These are phyloP conservation scores for Tanacetum coccineum DNA, from an alignment of 129 eudicot species.

Conservation along the genomic window DNA sequence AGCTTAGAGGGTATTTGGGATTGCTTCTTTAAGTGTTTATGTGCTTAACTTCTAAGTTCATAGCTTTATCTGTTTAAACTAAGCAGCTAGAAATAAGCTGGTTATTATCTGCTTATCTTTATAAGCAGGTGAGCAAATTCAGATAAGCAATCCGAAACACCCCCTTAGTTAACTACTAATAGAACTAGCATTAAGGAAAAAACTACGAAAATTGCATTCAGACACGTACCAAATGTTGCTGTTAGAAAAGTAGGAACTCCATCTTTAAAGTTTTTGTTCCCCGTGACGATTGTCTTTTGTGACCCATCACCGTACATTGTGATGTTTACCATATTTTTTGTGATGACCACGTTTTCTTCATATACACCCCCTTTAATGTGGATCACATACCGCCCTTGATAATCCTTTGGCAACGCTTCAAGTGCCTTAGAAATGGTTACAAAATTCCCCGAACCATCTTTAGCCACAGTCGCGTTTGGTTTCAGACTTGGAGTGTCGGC, in stretches of 20 bases:
- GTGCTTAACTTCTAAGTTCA: too few relatives aligned
- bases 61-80: slow-evolving; percentile 1
- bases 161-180: too few relatives aligned
- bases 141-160: too few relatives aligned
- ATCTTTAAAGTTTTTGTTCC: slow-evolving; percentile 61
- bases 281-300: slow-evolving; percentile 60
- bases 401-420: slow-evolving; percentile 38
- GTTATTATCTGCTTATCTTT: too few relatives aligned
- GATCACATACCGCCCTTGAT: slow-evolving; percentile 54
- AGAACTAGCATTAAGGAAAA: too few relatives aligned
- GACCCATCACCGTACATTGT: slow-evolving; percentile 84
- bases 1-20: not conserved
- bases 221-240: slow-evolving; percentile 66
- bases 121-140: too few relatives aligned
- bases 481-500: slow-evolving; percentile 15
- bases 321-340: slow-evolving; percentile 58
- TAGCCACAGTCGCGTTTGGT: slow-evolving; percentile 57
- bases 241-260: slow-evolving; percentile 67
- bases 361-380: slow-evolving; percentile 60
- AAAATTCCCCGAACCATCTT: slow-evolving; percentile 70
- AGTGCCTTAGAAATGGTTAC: slow-evolving; percentile 47
- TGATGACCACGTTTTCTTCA: slow-evolving; percentile 60
- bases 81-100: too few relatives aligned
- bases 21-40: too few relatives aligned
- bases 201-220: not conserved